These are phyloP conservation scores for Oryza meridionalis DNA, from an alignment of 176 grass and related monocot species.

Conservation along the genomic window DNA sequence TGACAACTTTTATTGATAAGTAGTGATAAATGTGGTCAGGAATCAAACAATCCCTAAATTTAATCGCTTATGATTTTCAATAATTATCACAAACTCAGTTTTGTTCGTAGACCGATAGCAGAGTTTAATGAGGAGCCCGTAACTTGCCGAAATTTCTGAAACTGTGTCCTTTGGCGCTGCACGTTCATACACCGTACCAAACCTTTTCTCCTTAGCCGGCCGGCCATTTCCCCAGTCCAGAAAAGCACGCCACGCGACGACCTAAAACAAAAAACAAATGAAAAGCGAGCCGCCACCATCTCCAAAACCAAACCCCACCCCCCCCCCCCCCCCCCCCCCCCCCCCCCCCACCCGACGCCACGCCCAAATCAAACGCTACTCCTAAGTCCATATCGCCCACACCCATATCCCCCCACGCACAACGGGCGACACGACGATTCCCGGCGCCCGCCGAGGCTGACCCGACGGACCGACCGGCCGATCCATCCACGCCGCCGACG, in stretches of 20 bases:
- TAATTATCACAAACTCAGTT: too few relatives aligned
- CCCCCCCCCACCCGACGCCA: background rate
- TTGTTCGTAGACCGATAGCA: too few relatives aligned
- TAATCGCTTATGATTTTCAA: too few relatives aligned
- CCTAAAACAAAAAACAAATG: background rate
- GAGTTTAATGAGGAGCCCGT: too few relatives aligned
- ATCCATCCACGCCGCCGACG: background rate
- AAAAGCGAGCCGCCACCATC: background rate
- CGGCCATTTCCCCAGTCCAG: background rate
- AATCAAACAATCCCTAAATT: too few relatives aligned
- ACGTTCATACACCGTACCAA: background rate
- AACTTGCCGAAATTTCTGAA: too few relatives aligned
- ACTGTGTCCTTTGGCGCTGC: too few relatives aligned
- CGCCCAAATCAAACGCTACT: background rate
- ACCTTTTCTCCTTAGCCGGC: background rate
- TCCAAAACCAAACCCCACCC: background rate
- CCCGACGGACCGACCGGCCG: background rate
- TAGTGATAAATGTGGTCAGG: too few relatives aligned
- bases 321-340: background rate
- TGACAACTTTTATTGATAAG: too few relatives aligned
- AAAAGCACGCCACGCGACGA: background rate
- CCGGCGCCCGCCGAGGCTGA: slow-evolving; percentile 38
- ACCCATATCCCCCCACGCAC: background rate
- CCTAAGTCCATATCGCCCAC: background rate
- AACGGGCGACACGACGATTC: slow-evolving; percentile 19